phyloP scores from a whole-genome alignment of 305 asterid genomes.

The Ajuga reptans region DNA sequence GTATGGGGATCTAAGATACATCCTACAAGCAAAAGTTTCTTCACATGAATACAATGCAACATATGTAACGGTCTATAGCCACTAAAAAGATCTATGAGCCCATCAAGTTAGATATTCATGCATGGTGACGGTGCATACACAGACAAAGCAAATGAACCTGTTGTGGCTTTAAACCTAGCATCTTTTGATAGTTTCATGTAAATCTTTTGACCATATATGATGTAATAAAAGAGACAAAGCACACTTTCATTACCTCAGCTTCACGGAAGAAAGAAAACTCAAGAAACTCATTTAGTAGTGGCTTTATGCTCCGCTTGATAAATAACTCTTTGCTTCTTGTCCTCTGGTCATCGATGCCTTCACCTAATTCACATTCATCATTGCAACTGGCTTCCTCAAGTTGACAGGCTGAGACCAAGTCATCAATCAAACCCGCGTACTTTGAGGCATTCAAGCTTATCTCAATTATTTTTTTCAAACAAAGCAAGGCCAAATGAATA shows the following conservation, averaged over 20 bases:
- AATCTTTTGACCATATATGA: not conserved
- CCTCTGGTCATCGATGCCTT: constrained; percentile 41
- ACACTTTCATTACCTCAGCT: constrained; percentile 54
- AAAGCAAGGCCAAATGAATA: constrained; percentile 47
- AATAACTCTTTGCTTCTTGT: constrained; percentile 49
- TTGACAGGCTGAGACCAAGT: constrained; percentile 41
- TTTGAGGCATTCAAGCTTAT: constrained; percentile 38
- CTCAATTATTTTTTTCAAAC: constrained; percentile 59
- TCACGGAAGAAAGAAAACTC: constrained; percentile 50
- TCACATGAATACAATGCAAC: not conserved
- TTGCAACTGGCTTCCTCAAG: constrained; percentile 25
- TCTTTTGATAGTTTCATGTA: not conserved
- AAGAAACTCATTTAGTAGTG: constrained; percentile 47
- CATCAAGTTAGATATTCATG: not conserved
- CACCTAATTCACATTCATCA: constrained; percentile 38
- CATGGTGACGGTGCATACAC: not conserved
- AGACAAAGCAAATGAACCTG: not conserved
- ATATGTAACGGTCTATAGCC: not conserved
- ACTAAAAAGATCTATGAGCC: not conserved
- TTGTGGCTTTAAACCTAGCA: not conserved
- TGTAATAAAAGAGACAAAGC: constrained; percentile 10
- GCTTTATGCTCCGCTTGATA: constrained; percentile 44
- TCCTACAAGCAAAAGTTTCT: not conserved
- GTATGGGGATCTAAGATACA: not conserved
- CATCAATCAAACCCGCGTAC: constrained; percentile 43